Base-by-base conservation (phyloP, 306 rosid species). In the Cicer yamashitae region DNA sequence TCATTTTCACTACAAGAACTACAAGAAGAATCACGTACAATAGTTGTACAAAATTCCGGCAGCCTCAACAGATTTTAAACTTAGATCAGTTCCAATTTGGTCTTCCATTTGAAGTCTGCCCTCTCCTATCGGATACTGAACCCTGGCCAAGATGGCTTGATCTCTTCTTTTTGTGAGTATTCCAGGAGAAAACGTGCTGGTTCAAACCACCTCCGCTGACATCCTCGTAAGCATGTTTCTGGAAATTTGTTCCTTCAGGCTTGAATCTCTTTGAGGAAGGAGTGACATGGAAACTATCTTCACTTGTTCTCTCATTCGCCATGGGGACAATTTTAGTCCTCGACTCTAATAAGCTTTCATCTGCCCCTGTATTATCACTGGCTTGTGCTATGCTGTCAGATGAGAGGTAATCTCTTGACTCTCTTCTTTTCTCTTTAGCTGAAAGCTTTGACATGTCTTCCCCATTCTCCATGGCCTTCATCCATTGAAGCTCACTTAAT, bases 401-500 rank as follows among this genome's bases (percentile, higher is more conserved):
- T 86, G 82, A 75, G 76, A 58, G 67, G 30, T 67, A 84, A 58
- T 45, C 70, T 43, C 70, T 64, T 64, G 70, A 41, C 70, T 85
- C 88, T 82, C 81, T 86, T 83, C 84, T 88, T 77, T 80, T 92
- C 56, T 89, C 89, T 79, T 72, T 89, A 34, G 45, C 78, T 0
- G 91, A 80, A 83, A 86, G 57, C 84, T 30, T 87, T 30, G 91
- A 81, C 11, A 94, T 34, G 59, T 93, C 94, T 80, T 81, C 88
- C 64, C 99, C 99, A 76, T 72, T 92, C 87, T 96, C 99, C 74
- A 96, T 93, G 58, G 99, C 99, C 77, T 86, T 91, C 96, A 91
- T 89, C 92, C 92, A 96, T 71, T 96, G 97, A 66, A 84, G 52
- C 75, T 96, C 98, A 82, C 98, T 96, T 10, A 96, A 80, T 40